phyloP scores from a whole-genome alignment of 106 monocot genomes.

The Narthecium ossifragum region DNA sequence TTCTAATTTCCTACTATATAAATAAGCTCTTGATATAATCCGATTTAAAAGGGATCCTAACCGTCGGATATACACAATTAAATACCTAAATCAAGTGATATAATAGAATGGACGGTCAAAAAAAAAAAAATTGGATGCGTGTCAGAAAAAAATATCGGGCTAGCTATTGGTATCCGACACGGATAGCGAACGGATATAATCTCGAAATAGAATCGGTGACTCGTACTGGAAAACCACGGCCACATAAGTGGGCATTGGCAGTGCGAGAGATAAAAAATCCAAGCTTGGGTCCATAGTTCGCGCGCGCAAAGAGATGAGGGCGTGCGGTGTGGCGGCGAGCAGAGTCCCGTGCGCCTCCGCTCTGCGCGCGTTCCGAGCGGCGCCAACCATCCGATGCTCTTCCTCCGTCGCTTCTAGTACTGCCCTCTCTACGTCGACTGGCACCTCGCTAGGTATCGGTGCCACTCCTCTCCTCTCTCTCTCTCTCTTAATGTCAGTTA shows the following conservation, averaged over 20 bases:
- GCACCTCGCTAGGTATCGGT: neutral
- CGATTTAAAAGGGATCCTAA: too few relatives aligned
- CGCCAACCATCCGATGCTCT: neutral
- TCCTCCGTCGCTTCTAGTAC: slow-evolving; percentile 1
- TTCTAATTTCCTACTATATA: too few relatives aligned
- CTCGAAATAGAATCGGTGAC: neutral
- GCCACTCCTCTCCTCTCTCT: neutral
- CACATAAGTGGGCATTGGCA: neutral
- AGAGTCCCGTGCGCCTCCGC: slow-evolving; percentile 1
- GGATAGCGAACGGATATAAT: neutral
- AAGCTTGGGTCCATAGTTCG: too few relatives aligned
- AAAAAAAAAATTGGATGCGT: neutral
- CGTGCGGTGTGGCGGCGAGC: neutral
- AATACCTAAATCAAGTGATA: too few relatives aligned
- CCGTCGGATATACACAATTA: too few relatives aligned
- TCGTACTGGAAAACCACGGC: neutral
- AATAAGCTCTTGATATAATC: too few relatives aligned
- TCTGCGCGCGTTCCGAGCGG: slow-evolving; percentile 3
- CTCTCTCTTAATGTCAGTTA: neutral
- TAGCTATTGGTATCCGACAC: neutral
- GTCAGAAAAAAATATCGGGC: neutral
- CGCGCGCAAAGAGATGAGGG: neutral
- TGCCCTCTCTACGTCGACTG: slow-evolving; percentile 2
- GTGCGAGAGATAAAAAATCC: neutral
- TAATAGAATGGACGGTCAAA: too few relatives aligned